These are phyloP conservation scores for Colletotrichum sp. DNA, from an alignment of 2,329 filamentous ascomycete genomes.

Conservation along the genomic window DNA sequence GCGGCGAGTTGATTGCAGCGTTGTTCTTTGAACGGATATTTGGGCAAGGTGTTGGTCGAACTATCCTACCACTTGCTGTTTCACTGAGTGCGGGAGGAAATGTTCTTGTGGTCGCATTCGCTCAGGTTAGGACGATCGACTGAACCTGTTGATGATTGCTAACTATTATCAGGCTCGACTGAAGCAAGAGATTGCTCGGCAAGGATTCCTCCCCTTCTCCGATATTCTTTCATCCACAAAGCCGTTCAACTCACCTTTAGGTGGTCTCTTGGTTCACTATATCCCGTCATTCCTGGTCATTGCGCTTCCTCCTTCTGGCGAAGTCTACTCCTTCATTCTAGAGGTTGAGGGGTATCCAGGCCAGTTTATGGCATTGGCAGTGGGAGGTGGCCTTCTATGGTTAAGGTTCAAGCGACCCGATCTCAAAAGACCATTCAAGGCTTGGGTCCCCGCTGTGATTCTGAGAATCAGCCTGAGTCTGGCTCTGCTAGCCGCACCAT, in stretches of 20 bases:
- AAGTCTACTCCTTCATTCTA: conserved; percentile 75
- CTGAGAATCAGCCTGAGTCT: conserved; percentile 59
- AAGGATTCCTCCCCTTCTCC: conserved; percentile 72
- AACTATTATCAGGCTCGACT: conserved; percentile 59
- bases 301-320: conserved; percentile 64
- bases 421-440: conserved; percentile 67
- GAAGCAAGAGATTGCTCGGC: conserved; percentile 75
- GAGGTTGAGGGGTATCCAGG: conserved; percentile 74
- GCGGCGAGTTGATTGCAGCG: conserved; percentile 71
- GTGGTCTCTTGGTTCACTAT: conserved; percentile 72
- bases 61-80: conserved; percentile 66
- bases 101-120: conserved; percentile 75
- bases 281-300: conserved; percentile 73
- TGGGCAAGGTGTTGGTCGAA: conserved; percentile 60
- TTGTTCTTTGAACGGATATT: conserved; percentile 71
- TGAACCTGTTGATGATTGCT: conserved; percentile 3
- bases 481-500: conserved; percentile 63
- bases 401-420: conserved; percentile 65
- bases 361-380: conserved; percentile 63
- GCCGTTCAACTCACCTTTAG: conserved; percentile 71
- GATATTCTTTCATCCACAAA: conserved; percentile 65
- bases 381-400: conserved; percentile 63
- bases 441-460: conserved; percentile 65
- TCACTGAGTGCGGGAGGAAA: conserved; percentile 73
- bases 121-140: conserved; percentile 49